These are phyloP conservation scores for Protomyces gravidus DNA, from an alignment of 1,139 yeast genomes.

Conservation along the genomic window DNA sequence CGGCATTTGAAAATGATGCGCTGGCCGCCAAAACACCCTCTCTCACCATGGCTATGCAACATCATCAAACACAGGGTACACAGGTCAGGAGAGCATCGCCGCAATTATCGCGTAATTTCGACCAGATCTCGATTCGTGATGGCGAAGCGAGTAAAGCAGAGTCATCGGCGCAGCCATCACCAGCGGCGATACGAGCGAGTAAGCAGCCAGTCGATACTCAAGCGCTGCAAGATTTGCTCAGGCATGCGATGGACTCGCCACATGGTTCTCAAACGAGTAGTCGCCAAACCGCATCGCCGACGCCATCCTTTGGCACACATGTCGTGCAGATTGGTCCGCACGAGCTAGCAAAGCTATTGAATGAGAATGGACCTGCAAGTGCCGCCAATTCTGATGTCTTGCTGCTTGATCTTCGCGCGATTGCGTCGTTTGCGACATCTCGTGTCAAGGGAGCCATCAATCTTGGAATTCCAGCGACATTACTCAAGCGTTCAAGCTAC, in stretches of 20 bases:
- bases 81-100: neutral
- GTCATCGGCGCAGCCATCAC: neutral
- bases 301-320: neutral
- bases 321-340: neutral
- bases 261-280: neutral
- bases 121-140: neutral
- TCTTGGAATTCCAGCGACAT: slow-evolving; percentile 72
- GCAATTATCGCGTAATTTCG: neutral
- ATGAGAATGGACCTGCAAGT: neutral
- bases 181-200: neutral
- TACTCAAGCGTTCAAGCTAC: slow-evolving; percentile 64
- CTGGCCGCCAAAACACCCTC: no score
- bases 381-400: neutral
- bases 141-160: neutral
- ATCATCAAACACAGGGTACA: no score
- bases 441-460: slow-evolving; percentile 59
- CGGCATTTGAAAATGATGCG: neutral
- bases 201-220: neutral
- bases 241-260: neutral
- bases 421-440: slow-evolving; percentile 53
- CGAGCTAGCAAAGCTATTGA: neutral
- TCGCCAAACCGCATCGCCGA: neutral
- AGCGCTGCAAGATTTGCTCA: neutral
- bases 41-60: no score
- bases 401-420: slow-evolving; percentile 63